Percentiles rank a stretch among this genome's conserved stretches.
These are phyloP conservation scores for Penicillium frequentans DNA, from an alignment of 2,329 filamentous ascomycete genomes.

Conservation along the genomic window DNA sequence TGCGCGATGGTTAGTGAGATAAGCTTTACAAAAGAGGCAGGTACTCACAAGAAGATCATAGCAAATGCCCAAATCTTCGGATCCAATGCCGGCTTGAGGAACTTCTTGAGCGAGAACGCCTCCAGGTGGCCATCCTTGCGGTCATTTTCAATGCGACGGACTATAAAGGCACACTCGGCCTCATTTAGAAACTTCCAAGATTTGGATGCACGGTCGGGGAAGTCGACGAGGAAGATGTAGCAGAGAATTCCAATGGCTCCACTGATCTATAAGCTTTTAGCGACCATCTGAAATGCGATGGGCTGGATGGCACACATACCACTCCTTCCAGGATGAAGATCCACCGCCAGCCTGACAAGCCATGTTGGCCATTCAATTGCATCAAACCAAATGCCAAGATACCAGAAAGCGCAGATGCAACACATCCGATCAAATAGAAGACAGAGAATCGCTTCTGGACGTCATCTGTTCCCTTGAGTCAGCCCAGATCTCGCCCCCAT, in stretches of 20 bases:
- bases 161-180: slow-evolving; percentile 49
- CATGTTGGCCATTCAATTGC: slow-evolving; percentile 44
- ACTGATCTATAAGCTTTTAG: slow-evolving; percentile 22
- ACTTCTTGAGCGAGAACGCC: slow-evolving; percentile 50
- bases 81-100: slow-evolving; percentile 49
- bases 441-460: slow-evolving; percentile 38
- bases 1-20: neutral
- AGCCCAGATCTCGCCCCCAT: neutral
- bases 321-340: slow-evolving; percentile 58
- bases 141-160: slow-evolving; percentile 54
- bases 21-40: neutral
- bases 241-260: slow-evolving; percentile 28
- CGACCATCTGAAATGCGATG: neutral
- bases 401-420: slow-evolving; percentile 50
- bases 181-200: slow-evolving; percentile 37
- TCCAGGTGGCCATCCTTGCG: slow-evolving; percentile 53
- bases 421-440: slow-evolving; percentile 52
- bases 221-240: slow-evolving; percentile 39
- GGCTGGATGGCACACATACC: slow-evolving; percentile 15
- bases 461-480: slow-evolving; percentile 20
- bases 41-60: slow-evolving; percentile 47
- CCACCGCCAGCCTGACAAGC: slow-evolving; percentile 53
- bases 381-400: slow-evolving; percentile 47
- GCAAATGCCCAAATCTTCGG: slow-evolving; percentile 58
- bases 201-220: slow-evolving; percentile 33